phyloP scores from a whole-genome alignment of 2,329 filamentous ascomycete species.

The Cladophialophora immunda region DNA sequence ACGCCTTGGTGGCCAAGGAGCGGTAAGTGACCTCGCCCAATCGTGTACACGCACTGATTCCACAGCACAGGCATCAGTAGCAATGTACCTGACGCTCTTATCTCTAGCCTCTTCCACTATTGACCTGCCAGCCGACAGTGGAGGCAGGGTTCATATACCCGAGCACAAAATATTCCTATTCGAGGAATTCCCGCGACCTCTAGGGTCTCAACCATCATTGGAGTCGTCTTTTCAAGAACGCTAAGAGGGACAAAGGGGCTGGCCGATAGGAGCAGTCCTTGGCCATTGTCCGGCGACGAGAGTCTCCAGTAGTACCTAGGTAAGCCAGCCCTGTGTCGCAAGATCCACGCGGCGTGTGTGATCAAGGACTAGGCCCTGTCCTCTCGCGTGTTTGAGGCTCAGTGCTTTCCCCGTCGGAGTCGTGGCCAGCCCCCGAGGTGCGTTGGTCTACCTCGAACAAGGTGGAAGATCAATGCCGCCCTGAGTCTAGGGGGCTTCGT shows the following conservation, averaged over 20 bases:
- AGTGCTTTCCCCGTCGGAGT: not conserved
- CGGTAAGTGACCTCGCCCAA: not conserved
- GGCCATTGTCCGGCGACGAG: no score
- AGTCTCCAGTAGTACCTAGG: no score
- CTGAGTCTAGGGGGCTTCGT: not conserved
- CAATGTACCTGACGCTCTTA: not conserved
- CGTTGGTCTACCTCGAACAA: not conserved
- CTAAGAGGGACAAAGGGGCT: not conserved
- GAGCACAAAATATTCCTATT: not conserved
- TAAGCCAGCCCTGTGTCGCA: not conserved
- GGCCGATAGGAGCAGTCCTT: not conserved
- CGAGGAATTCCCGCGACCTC: not conserved
- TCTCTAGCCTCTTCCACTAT: not conserved
- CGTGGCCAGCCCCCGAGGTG: not conserved
- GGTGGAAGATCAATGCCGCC: not conserved
- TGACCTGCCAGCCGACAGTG: not conserved
- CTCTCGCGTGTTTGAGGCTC: constrained; percentile 1
- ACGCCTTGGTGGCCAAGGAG: not conserved
- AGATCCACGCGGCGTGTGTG: not conserved
- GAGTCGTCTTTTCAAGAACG: not conserved
- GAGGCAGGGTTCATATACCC: not conserved
- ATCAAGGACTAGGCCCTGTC: not conserved
- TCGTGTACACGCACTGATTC: not conserved
- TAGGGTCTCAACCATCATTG: not conserved
- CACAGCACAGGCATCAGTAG: not conserved